Base-by-base conservation (phyloP, 495 filamentous ascomycete genomes). In the Copromyces sp. region DNA sequence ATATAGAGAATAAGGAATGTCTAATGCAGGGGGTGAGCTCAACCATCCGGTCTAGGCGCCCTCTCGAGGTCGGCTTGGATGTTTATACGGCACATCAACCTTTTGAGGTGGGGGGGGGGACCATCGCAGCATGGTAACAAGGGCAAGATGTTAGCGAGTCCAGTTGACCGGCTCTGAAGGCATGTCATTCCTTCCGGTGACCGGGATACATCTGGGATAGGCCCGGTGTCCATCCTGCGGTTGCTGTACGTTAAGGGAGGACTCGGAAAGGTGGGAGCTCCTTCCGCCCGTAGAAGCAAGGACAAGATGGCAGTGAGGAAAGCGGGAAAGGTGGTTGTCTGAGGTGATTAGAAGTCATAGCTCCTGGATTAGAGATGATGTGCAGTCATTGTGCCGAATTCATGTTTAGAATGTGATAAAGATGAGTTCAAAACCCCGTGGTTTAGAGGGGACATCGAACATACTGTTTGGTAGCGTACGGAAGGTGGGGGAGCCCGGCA, bases 401-500 rank as follows among this genome's bases (percentile, higher is more conserved):
- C 5, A 14, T 42, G 35, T 37, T 37, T 37, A 37, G 35, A 37
- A 3, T 37, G 35, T 37, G 35, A 37, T 42, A 2, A 42, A 17
- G 0, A 16, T 14, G 40, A 42, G 40, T 42, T 16, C 14, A 4
- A 42, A 42, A 42, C 40, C 4, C 40, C 1, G 40, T 42, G 6
- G 16, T 4, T 2, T 3, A 37, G 35, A 37, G 4, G 35, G 16
- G 40, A 42, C 40, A 4, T 16, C 40, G 14, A 5, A 42, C 14
- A 16, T 4, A 45, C 2, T n/a, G n/a, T n/a, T 16, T 45, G 42
- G 42, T 45, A 45, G 42, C 42, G 42, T 29, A 29, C 65, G 68
- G 71, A 69, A 73, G 68, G 68, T 73, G 68, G 71, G 71, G 68
- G 35, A 72, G 38, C 35, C 39, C n/a, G n/a, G 35, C 61, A 47